Conservation (phyloP, 1,284 basidiomycete genomes). For the Rugosomyces carneus region DNA sequence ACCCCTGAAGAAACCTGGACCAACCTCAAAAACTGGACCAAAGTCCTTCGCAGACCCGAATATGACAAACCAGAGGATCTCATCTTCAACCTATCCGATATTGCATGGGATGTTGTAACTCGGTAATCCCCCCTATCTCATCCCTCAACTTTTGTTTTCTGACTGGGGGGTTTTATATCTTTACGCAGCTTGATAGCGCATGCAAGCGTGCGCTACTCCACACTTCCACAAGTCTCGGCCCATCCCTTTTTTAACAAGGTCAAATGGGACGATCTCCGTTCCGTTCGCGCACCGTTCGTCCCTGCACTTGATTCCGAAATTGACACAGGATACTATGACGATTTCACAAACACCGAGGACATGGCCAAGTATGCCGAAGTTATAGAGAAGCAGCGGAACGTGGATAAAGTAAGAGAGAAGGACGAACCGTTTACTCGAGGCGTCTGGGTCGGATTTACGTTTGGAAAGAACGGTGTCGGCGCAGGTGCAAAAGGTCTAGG, state of each 20-base stretch:
- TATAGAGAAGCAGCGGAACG: constrained; percentile 93
- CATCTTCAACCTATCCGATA: constrained; percentile 93
- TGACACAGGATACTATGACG: constrained; percentile 98
- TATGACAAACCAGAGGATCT: constrained; percentile 96
- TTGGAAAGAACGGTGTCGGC: constrained; percentile 80
- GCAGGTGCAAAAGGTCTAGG: constrained; percentile 29
- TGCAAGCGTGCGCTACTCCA: constrained; percentile 74
- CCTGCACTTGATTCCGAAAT: constrained; percentile 93
- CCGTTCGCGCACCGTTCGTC: constrained; percentile 86
- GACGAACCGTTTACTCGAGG: constrained; percentile 71
- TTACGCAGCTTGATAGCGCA: constrained; percentile 63
- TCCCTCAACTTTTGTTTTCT: no score
- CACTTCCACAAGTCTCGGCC: constrained; percentile 64
- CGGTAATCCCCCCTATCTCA: no score
- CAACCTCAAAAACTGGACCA: constrained; percentile 97
- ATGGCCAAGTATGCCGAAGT: constrained; percentile 99
- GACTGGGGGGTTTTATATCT: no score
- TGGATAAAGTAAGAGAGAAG: constrained; percentile 87
- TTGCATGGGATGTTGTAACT: constrained; percentile 95
- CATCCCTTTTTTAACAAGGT: constrained; percentile 85
- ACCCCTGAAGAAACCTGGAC: constrained; percentile 99
- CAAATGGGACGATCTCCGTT: constrained; percentile 76
- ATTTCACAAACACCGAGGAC: constrained; percentile 88
- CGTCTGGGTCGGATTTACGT: constrained; percentile 97
- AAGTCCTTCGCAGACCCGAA: constrained; percentile 85